Base-by-base conservation (phyloP, 768 basidiomycete genomes). In the Leccinum boreale region DNA sequence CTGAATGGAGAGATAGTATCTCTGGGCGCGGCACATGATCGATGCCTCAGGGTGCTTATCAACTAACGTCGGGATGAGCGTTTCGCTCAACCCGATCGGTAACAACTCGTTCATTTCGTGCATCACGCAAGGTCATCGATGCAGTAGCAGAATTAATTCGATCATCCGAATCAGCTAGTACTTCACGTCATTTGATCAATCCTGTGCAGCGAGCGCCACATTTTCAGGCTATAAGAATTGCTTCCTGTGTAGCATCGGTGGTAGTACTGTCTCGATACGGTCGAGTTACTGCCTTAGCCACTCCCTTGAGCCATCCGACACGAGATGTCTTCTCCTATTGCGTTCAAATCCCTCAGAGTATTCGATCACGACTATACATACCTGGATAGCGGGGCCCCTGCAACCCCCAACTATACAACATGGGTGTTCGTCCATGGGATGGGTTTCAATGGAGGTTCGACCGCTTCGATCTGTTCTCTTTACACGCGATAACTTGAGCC, bases 381-480 rank as follows among this genome's bases (percentile, higher is more conserved):
- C 49, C 36, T 67, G 15, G 65, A 67, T 26, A 65, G 65, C n/a
- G 66, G 66, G 1, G 55, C 60, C 0, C 66, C 66, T 6, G 3
- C 48, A 3, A 68, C 65, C 4, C 2, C 47, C 23, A 33, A 52
- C 42, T 68, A 68, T 29, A 67, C 58, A 4, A 68, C 66, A 28
- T 67, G 63, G 65, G 57, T 65, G 14, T 57, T 65, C 26, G 0
- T 68, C 17, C 66, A 67, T 21, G 66, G 66, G 9, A 0, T 67
- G 33, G 61, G 58, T n/a, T 63, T 67, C 42, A 66, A 66, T 4
- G 67, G 48, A 63, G 67, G 66, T 68, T 39, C 8, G 53, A 35
- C 44, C 5, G 1, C 14, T 33, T 19, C 17, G 1, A 44, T 39
- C 1, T 54, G 9, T 2, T 19, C 26, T 29, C 5, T 57, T 35